These are phyloP conservation scores for Plasmodium knowlesi DNA, from an alignment of 169 alveolate genomes.

Conservation along the genomic window DNA sequence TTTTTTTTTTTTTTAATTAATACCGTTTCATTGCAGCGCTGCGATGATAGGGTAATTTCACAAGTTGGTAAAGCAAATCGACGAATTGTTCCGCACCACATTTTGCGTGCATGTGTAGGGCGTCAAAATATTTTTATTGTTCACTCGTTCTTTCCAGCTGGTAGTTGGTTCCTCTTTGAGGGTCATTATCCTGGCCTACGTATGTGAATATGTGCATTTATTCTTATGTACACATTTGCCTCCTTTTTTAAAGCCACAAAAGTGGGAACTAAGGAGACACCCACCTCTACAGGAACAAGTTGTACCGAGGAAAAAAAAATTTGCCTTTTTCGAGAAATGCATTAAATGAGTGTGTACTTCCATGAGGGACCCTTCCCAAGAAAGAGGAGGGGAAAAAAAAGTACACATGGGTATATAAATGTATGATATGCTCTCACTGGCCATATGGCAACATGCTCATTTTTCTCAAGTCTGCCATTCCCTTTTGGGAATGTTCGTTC, in stretches of 20 bases:
- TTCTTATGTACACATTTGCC: background rate
- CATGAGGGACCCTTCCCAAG: background rate
- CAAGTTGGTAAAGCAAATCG: background rate
- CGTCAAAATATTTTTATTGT: background rate
- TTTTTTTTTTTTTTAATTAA: background rate
- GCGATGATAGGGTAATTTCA: background rate
- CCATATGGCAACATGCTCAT: background rate
- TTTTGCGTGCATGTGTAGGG: background rate
- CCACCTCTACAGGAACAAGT: background rate
- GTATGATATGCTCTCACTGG: background rate
- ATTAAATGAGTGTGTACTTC: background rate
- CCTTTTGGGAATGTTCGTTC: background rate
- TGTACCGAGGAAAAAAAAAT: background rate
- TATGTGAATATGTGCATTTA: background rate
- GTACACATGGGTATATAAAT: background rate
- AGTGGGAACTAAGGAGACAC: background rate
- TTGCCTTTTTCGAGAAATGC: background rate
- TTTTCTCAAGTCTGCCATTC: background rate
- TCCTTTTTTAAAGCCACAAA: background rate
- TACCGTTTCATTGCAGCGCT: background rate
- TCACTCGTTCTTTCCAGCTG: background rate
- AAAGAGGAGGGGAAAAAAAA: background rate
- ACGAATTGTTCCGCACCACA: background rate
- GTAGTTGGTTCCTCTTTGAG: background rate
- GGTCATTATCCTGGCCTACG: background rate